A percentile compares a stretch with the other conserved stretches of the same genome.
These are phyloP conservation scores for Ophiobolus disseminans DNA, from an alignment of 2,329 filamentous ascomycete genomes.

Conservation along the genomic window DNA sequence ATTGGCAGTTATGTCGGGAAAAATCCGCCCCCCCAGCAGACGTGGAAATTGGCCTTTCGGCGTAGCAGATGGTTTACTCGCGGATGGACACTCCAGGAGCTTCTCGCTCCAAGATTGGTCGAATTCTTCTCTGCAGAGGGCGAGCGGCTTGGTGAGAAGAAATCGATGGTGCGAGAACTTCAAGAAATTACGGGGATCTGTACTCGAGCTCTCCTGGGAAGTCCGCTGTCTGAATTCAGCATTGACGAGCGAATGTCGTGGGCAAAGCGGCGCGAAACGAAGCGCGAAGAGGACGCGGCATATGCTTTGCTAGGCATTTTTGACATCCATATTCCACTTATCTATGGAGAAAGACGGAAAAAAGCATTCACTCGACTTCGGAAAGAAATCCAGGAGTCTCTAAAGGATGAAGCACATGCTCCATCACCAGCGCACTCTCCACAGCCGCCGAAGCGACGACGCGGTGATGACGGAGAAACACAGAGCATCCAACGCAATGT, in stretches of 20 bases:
- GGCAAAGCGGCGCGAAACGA: conserved; percentile 15
- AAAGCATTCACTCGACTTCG: neutral
- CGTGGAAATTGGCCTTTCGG: neutral
- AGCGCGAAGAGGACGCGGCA: conserved; percentile 9
- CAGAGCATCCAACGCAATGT: neutral
- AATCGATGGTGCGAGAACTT: neutral
- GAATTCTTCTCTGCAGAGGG: neutral
- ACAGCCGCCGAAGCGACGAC: conserved; percentile 1
- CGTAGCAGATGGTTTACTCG: conserved; percentile 1
- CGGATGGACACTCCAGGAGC: too few relatives aligned
- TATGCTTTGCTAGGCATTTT: conserved; percentile 22
- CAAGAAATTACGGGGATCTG: conserved; percentile 9
- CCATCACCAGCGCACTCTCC: neutral
- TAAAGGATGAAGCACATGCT: neutral
- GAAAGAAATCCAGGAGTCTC: neutral
- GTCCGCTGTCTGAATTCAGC: conserved; percentile 4
- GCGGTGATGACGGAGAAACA: conserved; percentile 1
- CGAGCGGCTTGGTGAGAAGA: neutral
- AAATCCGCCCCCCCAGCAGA: neutral
- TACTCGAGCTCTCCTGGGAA: neutral
- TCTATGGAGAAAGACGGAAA: neutral
- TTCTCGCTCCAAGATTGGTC: neutral
- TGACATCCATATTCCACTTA: conserved; percentile 3
- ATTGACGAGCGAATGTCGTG: conserved; percentile 14
- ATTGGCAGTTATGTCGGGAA: neutral